Evolutionary conservation across 352 stramenopile species (phyloP).

Genomic region (Globisporangium apiculatum): DNA sequence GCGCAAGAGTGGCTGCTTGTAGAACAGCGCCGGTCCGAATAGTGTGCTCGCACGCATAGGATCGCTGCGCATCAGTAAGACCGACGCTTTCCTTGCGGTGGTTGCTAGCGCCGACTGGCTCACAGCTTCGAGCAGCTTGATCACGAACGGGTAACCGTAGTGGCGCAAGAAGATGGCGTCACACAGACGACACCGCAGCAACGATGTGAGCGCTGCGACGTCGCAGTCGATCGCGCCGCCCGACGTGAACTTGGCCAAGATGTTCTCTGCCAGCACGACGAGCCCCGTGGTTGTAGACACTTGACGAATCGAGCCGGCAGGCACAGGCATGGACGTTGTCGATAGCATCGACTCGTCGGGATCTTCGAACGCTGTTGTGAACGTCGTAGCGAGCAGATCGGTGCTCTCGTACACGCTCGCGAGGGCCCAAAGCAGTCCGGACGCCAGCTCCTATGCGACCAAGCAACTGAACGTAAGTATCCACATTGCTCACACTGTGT

Average conservation of each 20-base stretch:
- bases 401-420: conserved; percentile 8
- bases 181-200: conserved; percentile 7
- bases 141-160: conserved; percentile 12
- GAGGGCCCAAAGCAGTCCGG: conserved; percentile 15
- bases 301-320: background rate
- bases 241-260: conserved; percentile 7
- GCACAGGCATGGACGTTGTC: background rate
- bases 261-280: conserved; percentile 8
- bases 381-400: background rate
- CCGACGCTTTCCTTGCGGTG: background rate
- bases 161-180: conserved; percentile 7
- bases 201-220: conserved; percentile 6
- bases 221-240: conserved; percentile 8
- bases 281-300: conserved; percentile 7
- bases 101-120: conserved; percentile 1
- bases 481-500: no score
- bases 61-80: background rate
- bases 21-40: conserved; percentile 9
- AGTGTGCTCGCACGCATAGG: background rate
- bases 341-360: background rate
- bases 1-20: background rate
- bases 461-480: background rate
- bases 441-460: conserved; percentile 8
- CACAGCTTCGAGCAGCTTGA: conserved; percentile 7
- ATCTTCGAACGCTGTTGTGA: conserved; percentile 7